Base-by-base conservation (phyloP, 768 basidiomycete genomes). In the Chalciporus chontae region DNA sequence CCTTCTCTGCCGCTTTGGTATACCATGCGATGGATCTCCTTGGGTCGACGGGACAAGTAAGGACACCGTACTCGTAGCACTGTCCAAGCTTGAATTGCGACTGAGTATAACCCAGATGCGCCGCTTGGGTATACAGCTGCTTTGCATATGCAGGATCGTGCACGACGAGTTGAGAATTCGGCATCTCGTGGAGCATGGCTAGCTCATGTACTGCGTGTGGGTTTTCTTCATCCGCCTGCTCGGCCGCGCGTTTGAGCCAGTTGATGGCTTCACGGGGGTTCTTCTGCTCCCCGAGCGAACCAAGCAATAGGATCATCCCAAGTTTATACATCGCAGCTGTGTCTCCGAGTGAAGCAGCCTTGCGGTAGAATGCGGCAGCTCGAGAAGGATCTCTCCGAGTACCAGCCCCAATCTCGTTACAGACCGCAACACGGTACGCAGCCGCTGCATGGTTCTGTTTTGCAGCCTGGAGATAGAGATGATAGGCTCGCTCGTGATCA, bases 261-360 rank as follows among this genome's bases (percentile, higher is more conserved):
- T 84, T 86, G 56, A 95, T 81, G 6, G 94, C 94, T 65, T 99
- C 96, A 27, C 94, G 82, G 2, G 84, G 84, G 64, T 96, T 96
- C 55, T 80, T 84, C 48, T 77, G 81, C 66, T 94, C 91, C 21
- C 84, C 87, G 5, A 97, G 77, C 14, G 83, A 70, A 10, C 94
- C 95, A 31, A 90, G 81, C 18, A 98, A 76, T 26, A 96, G 77
- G 55, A 97, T 89, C 87, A 96, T 94, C n/a, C 94, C 94, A n/a
- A 99, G 83, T 69, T 98, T 98, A 75, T 96, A 98, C 96, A 98
- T 99, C 3, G 94, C 96, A 23, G 95, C 85, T 0, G 95, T 97
- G 67, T 98, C 96, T 17, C 94, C 94, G 31, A 98, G 73, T 1
- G 93, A 93, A 8, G 94, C 94, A 4, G 96, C 91, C 68, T 97